Base-by-base conservation (phyloP, 2,329 filamentous ascomycete species). In the Cladosporium sp. region DNA sequence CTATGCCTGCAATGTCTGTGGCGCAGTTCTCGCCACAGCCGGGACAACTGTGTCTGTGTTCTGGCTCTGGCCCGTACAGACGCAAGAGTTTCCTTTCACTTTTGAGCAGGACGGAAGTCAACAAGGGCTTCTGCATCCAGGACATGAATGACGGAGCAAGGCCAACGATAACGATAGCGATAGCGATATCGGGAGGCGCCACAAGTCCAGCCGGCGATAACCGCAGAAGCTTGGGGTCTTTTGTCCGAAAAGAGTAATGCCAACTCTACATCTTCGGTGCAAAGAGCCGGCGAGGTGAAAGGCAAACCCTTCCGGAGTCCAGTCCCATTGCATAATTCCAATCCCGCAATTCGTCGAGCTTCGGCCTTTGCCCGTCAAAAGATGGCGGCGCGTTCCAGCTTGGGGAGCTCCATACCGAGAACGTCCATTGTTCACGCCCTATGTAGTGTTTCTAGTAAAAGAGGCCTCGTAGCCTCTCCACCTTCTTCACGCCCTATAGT, bases 391-490 rank as follows among this genome's bases (percentile, higher is more conserved):
- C 34, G 38, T 19, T 38, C 40, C 19, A 56, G 40, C 42, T 25
- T 37, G 54, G 54, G 54, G 54, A 56, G 52, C 54, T 37, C 36
- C 40, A 56, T 56, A 56, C 54, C 54, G n/a, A 56, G 54, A 56
- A 56, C 20, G 54, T 56, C 30, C 12, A 56, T 56, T 47, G 19
- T 56, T 49, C 36, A 56, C 54, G 54, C 54, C 42, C 54, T 56
- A 17, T 51, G 20, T 14, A n/a, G 39, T 55, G 28, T 36, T 25
- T 45, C 19, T 20, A 30, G 51, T 55, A 42, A 55, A 55, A 55
- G 39, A 55, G 38, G 20, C n/a, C 25, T 14, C 51, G 28, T 9
- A 8, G 38, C 51, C 51, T n/a, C 51, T 55, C 51, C 51, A 55
- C 51, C 17, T 15, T 36, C 51, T 45, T 42, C 20, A 20, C 39